Evolutionary conservation across 2,329 filamentous ascomycete genomes (phyloP), one percentile per base, ranked within the genome.

Genomic region (Botrytis byssoidea): DNA sequence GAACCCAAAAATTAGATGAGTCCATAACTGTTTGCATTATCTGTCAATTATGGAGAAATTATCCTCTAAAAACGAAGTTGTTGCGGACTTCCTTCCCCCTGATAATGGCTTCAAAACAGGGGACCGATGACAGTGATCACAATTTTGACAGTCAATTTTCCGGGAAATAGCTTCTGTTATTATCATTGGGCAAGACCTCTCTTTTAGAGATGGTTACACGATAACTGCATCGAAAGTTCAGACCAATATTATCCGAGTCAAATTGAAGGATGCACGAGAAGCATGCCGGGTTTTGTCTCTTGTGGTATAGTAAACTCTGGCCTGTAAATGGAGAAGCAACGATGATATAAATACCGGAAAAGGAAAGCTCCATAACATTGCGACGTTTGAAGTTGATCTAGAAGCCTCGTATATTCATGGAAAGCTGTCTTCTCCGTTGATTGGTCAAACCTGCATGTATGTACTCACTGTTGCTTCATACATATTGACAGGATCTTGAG

Each of bases 241-340:
- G 14, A 18, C 6, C n/a, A 57, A 57, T 16, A 32, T 29, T 18
- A 4, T 29, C 1, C 5, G 51, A 16, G n/a, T 32, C 51, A 29
- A 1, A 18, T 57, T 18, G 51, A 57, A 18, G 2, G 7, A 29
- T 29, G 16, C 0, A 57, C 3, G 2, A 18, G n/a, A 55, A 16
- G 14, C 51, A 57, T 57, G 14, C n/a, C n/a, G n/a, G 18, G 51
- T 9, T 18, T 6, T 32, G 16, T 57, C 51, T 57, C 51, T 29
- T 57, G 51, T 29, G 3, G 7, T 6, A 18, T 9, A 29, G 2
- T 29, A 57, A 18, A 18, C 14, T 4, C 16, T 32, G 6, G 14
- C 6, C 7, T 29, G n/a, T 4, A 9, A 18, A 55, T 29, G 1
- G 2, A 55, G 51, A 29, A 8, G n/a, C 0, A n/a, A 8, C 0